phyloP scores from a whole-genome alignment of 257 asterid species.

The Agastache rugosa region DNA sequence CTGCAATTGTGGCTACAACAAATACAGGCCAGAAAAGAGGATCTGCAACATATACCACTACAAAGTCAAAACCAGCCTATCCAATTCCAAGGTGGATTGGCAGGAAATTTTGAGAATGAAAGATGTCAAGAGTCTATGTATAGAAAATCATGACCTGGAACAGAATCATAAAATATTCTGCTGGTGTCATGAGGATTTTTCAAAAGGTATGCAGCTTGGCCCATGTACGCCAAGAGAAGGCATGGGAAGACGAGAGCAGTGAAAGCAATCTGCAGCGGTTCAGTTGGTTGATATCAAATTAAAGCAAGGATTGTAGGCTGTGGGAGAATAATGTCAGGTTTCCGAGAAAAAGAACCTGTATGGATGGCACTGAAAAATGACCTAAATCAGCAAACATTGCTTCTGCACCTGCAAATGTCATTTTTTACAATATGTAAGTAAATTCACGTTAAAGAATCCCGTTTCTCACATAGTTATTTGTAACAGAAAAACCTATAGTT shows the following conservation, averaged over 20 bases:
- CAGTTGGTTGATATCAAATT: slow-evolving; percentile 17
- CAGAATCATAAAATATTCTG: slow-evolving; percentile 76
- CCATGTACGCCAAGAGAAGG: slow-evolving; percentile 92
- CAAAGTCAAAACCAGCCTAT: slow-evolving; percentile 33
- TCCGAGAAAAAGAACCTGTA: slow-evolving; percentile 61
- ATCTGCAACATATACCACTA: slow-evolving; percentile 49
- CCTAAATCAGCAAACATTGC: slow-evolving; percentile 99
- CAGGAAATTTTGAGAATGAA: neutral
- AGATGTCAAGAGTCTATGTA: neutral
- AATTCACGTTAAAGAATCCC: neutral
- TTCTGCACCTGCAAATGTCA: slow-evolving; percentile 78
- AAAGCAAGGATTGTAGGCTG: neutral
- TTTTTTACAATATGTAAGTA: neutral
- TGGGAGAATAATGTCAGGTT: neutral
- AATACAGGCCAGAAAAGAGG: slow-evolving; percentile 91
- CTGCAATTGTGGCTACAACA: slow-evolving; percentile 84
- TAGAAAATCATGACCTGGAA: slow-evolving; percentile 65
- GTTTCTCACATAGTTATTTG: neutral
- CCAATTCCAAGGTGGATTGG: neutral
- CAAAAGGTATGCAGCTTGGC: slow-evolving; percentile 93
- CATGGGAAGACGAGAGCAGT: slow-evolving; percentile 86
- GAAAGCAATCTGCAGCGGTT: slow-evolving; percentile 77
- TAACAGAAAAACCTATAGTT: neutral
- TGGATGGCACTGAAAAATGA: slow-evolving; percentile 88
- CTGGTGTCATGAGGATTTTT: slow-evolving; percentile 67